phyloP scores from a whole-genome alignment of 768 basidiomycete genomes.

The Pleurotus sapidus region DNA sequence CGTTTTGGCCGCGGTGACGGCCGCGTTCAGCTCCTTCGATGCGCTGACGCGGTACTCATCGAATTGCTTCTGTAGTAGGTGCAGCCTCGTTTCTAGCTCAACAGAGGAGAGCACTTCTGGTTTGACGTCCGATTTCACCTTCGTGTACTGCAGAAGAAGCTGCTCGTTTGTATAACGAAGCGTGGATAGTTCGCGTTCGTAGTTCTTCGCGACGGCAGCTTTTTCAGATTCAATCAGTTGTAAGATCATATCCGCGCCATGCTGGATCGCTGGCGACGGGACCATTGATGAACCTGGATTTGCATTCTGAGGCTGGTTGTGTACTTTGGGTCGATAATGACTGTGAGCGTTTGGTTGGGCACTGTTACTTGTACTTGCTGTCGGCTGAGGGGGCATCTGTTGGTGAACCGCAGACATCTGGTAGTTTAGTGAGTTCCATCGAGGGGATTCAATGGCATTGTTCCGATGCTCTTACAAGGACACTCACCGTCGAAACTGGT shows the following conservation, averaged over 20 bases:
- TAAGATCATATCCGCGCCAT: conserved; percentile 16
- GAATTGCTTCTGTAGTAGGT: not conserved
- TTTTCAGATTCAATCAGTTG: conserved; percentile 18
- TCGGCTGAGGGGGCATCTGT: no score
- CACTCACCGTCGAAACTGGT: no score
- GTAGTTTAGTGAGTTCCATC: no score
- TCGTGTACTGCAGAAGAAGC: not conserved
- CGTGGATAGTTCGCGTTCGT: not conserved
- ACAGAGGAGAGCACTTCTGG: not conserved
- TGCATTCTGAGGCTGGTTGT: no score
- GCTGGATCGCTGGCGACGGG: conserved; percentile 11
- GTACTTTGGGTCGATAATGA: no score
- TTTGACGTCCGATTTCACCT: not conserved
- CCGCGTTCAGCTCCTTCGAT: not conserved
- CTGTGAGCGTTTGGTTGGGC: no score
- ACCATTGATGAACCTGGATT: no score
- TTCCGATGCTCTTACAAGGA: no score
- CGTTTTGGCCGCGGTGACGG: not conserved
- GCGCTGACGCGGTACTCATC: not conserved
- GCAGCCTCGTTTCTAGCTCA: not conserved
- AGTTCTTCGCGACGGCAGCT: not conserved
- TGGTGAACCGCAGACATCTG: no score
- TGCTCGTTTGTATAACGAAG: not conserved
- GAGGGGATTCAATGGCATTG: no score
- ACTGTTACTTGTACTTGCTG: no score